These are phyloP conservation scores for Centrapalus pauciflorus DNA, from an alignment of 129 eudicot species.

Conservation along the genomic window DNA sequence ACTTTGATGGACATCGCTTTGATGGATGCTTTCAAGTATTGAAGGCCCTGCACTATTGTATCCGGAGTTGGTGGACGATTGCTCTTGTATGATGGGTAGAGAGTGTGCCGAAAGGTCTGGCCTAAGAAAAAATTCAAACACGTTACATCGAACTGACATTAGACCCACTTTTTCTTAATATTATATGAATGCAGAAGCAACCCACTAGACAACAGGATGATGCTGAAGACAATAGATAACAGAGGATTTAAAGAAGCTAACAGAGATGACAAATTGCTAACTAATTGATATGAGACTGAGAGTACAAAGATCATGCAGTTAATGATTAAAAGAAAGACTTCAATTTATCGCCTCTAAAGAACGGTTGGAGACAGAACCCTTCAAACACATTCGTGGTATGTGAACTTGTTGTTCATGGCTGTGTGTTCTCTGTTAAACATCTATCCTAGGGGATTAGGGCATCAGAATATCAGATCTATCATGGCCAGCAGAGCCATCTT, in stretches of 20 bases:
- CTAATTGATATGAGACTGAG: background rate
- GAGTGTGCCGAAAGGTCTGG: constrained; percentile 82
- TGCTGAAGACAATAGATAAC: background rate
- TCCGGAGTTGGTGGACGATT: constrained; percentile 96
- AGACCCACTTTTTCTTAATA: background rate
- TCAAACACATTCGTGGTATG: background rate
- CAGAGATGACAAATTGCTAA: background rate
- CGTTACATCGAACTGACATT: background rate
- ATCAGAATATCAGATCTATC: background rate
- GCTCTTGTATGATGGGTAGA: constrained; percentile 86
- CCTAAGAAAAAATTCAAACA: constrained; percentile 44
- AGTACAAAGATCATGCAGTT: background rate
- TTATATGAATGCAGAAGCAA: constrained; percentile 10
- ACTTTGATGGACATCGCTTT: constrained; percentile 95
- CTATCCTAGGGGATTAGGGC: background rate
- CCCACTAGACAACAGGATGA: background rate
- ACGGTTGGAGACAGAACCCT: background rate
- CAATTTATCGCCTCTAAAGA: too few relatives aligned
- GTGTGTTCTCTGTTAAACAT: background rate
- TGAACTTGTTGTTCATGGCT: background rate
- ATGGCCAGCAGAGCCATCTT: background rate
- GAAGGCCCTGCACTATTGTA: constrained; percentile 96
- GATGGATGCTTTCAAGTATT: constrained; percentile 85
- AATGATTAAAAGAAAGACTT: background rate
- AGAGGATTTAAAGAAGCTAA: background rate